These are phyloP conservation scores for Buddleja alternifolia DNA, from an alignment of 257 asterid species.

Conservation along the genomic window DNA sequence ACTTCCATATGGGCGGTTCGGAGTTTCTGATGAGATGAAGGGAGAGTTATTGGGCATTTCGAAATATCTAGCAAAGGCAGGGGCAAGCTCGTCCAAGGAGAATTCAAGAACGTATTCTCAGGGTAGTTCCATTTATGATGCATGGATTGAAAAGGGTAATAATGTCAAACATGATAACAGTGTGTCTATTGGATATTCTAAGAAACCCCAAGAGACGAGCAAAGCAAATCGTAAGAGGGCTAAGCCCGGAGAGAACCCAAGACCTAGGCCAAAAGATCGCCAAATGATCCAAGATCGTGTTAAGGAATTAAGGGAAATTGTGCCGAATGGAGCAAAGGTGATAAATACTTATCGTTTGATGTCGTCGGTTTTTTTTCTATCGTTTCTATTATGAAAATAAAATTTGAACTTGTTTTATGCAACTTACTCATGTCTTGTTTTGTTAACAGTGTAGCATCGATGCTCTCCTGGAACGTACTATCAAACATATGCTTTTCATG, in stretches of 20 bases:
- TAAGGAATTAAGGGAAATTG: conserved; percentile 79
- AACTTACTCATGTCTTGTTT: conserved; percentile 16
- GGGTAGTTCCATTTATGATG: conserved; percentile 58
- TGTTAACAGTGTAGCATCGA: conserved; percentile 84
- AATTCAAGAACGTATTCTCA: conserved; percentile 44
- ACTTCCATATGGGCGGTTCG: conserved; percentile 43
- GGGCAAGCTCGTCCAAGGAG: conserved; percentile 42
- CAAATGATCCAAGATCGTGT: conserved; percentile 95
- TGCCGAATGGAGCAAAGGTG: conserved; percentile 83
- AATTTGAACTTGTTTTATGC: neutral
- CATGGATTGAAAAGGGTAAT: conserved; percentile 55
- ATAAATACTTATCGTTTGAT: neutral
- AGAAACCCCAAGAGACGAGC: conserved; percentile 48
- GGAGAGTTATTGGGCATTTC: conserved; percentile 60
- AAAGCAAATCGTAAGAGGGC: conserved; percentile 71
- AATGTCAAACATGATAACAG: conserved; percentile 49
- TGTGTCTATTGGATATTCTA: conserved; percentile 56
- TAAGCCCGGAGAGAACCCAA: conserved; percentile 79
- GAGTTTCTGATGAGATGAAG: conserved; percentile 36
- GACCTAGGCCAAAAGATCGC: conserved; percentile 88
- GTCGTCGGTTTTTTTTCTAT: conserved; percentile 1
- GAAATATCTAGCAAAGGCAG: conserved; percentile 44
- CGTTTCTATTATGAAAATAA: neutral
- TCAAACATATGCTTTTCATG: conserved; percentile 84
- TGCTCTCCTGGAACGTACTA: conserved; percentile 76